Evolutionary conservation across 2,329 filamentous ascomycete species (phyloP).

Genomic region (Leptographium galeiforme): DNA sequence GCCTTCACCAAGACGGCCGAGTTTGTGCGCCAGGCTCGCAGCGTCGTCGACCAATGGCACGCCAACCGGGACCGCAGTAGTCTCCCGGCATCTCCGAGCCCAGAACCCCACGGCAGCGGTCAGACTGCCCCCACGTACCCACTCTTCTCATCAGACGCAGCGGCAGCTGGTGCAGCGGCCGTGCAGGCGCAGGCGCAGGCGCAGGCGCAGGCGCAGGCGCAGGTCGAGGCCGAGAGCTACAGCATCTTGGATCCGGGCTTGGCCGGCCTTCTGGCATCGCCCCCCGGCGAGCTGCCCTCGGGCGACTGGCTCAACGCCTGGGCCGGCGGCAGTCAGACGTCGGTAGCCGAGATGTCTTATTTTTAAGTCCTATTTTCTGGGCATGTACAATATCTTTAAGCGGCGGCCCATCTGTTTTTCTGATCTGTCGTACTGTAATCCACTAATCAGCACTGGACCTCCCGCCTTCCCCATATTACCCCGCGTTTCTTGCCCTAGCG

Average conservation of each 20-base stretch:
- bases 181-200: neutral
- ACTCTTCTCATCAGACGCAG: neutral
- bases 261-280: neutral
- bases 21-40: conserved; percentile 6
- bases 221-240: neutral
- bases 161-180: too few relatives aligned
- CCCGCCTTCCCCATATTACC: neutral
- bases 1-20: conserved; percentile 5
- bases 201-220: neutral
- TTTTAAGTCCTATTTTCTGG: neutral
- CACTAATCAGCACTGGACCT: neutral
- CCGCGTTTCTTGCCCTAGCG: too few relatives aligned
- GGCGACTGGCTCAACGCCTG: neutral
- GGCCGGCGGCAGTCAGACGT: neutral
- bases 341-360: neutral
- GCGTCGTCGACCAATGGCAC: neutral
- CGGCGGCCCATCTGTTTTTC: neutral
- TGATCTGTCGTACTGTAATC: neutral
- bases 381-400: neutral
- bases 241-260: neutral
- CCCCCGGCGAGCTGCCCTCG: neutral
- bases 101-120: neutral
- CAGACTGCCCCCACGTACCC: neutral
- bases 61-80: neutral
- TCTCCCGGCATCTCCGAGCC: neutral